phyloP scores from a whole-genome alignment of 345 rosid species.

The Populus euphratica region DNA sequence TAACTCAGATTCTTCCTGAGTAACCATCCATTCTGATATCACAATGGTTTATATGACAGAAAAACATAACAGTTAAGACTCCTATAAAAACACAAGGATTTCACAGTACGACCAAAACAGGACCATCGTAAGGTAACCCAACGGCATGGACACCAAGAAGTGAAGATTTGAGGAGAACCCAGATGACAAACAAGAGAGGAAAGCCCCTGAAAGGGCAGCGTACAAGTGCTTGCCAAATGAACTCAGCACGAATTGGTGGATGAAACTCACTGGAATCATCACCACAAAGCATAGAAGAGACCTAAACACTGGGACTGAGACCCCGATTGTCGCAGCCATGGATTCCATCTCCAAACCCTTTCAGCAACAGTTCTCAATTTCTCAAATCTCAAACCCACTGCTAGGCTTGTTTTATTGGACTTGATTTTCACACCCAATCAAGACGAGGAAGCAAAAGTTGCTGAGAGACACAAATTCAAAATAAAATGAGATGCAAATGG shows the following conservation, averaged over 20 bases:
- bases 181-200: slow-evolving; percentile 72
- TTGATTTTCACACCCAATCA: too few relatives aligned
- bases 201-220: slow-evolving; percentile 58
- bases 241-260: slow-evolving; percentile 63
- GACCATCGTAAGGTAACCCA: slow-evolving; percentile 75
- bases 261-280: slow-evolving; percentile 68
- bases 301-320: slow-evolving; percentile 74
- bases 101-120: slow-evolving; percentile 63
- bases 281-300: slow-evolving; percentile 83
- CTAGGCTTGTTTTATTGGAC: too few relatives aligned
- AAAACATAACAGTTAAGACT: neutral
- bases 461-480: too few relatives aligned
- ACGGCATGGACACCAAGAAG: slow-evolving; percentile 73
- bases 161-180: slow-evolving; percentile 90
- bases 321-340: slow-evolving; percentile 74
- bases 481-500: too few relatives aligned
- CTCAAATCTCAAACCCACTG: too few relatives aligned
- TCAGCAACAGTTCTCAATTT: too few relatives aligned
- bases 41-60: slow-evolving; percentile 12
- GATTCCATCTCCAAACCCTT: slow-evolving; percentile 33
- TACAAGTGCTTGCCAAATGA: slow-evolving; percentile 55
- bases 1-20: slow-evolving; percentile 46
- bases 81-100: slow-evolving; percentile 57
- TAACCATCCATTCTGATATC: slow-evolving; percentile 77
- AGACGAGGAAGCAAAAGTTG: too few relatives aligned